A percentile compares a stretch with the other conserved stretches of the same genome.
Conservation (phyloP, 2,329 filamentous ascomycete species). For the Boeremia lycopersici region DNA sequence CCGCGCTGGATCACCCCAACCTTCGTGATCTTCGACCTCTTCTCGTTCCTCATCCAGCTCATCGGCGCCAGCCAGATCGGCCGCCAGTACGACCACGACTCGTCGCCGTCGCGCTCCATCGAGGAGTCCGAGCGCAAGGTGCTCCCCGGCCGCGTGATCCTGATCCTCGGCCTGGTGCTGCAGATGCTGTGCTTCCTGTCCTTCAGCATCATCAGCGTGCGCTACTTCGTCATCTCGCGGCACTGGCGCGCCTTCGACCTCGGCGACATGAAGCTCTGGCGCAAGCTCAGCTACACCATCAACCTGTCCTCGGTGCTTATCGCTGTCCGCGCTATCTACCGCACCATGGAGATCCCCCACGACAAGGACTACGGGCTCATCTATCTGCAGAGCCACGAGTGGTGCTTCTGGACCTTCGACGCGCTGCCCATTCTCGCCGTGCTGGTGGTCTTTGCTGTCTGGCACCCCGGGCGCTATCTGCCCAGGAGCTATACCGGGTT, state of each 20-base stretch:
- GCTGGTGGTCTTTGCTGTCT: constrained; percentile 57
- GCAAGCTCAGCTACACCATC: constrained; percentile 42
- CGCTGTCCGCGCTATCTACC: constrained; percentile 59
- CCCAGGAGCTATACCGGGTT: constrained; percentile 40
- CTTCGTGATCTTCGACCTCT: constrained; percentile 56
- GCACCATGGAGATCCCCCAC: constrained; percentile 60
- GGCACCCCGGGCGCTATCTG: constrained; percentile 52
- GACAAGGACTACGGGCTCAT: constrained; percentile 52
- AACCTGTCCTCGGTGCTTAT: constrained; percentile 40
- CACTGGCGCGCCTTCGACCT: constrained; percentile 40
- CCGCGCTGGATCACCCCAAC: constrained; percentile 54
- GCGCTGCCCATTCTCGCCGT: constrained; percentile 56
- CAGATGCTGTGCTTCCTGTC: constrained; percentile 59
- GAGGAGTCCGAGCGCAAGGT: constrained; percentile 39
- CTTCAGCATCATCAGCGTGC: constrained; percentile 51
- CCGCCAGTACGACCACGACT: constrained; percentile 36
- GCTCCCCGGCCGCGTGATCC: constrained; percentile 38
- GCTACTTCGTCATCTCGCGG: constrained; percentile 42
- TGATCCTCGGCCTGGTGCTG: constrained; percentile 56
- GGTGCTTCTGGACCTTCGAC: constrained; percentile 61
- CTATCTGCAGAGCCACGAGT: constrained; percentile 59
- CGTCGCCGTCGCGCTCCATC: constrained; percentile 50
- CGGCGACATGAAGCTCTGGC: constrained; percentile 46
- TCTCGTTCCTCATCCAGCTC: constrained; percentile 56
- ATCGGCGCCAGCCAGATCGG: constrained; percentile 53